Conservation (phyloP, 257 asterid species). For the Anisodus tanguticus region DNA sequence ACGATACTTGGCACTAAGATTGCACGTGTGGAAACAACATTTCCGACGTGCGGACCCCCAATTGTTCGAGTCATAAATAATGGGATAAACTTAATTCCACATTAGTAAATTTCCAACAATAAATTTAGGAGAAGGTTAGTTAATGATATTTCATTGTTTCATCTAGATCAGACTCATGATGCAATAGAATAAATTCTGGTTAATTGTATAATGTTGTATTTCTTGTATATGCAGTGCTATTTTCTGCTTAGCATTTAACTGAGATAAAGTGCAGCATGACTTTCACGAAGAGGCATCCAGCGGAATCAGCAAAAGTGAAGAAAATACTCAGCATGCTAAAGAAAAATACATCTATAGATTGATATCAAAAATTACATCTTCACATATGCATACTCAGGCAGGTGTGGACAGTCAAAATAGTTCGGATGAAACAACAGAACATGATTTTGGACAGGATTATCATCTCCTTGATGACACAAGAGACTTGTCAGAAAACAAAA, state of each 20-base stretch:
- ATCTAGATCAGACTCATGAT: neutral
- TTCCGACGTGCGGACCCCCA: no score
- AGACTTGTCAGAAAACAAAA: conserved; percentile 32
- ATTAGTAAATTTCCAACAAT: no score
- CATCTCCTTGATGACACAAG: conserved; percentile 39
- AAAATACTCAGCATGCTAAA: conserved; percentile 23
- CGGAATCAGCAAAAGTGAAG: conserved; percentile 28
- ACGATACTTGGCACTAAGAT: no score
- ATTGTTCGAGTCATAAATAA: no score
- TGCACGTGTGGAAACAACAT: no score
- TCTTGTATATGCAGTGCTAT: conserved; percentile 2
- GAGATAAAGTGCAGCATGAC: conserved; percentile 27
- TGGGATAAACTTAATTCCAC: no score
- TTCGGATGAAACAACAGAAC: conserved; percentile 21
- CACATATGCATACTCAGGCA: conserved; percentile 30
- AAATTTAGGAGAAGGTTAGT: neutral
- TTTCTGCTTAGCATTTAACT: neutral
- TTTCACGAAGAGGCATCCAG: conserved; percentile 19
- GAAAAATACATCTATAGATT: conserved; percentile 31
- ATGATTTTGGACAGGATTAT: conserved; percentile 36
- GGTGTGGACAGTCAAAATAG: conserved; percentile 14
- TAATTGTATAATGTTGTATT: neutral
- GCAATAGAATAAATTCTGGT: neutral
- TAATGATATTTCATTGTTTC: neutral
- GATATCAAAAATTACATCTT: conserved; percentile 33